These are phyloP conservation scores for Fragaria ananassa DNA, from an alignment of 306 rosid genomes.

Conservation along the genomic window DNA sequence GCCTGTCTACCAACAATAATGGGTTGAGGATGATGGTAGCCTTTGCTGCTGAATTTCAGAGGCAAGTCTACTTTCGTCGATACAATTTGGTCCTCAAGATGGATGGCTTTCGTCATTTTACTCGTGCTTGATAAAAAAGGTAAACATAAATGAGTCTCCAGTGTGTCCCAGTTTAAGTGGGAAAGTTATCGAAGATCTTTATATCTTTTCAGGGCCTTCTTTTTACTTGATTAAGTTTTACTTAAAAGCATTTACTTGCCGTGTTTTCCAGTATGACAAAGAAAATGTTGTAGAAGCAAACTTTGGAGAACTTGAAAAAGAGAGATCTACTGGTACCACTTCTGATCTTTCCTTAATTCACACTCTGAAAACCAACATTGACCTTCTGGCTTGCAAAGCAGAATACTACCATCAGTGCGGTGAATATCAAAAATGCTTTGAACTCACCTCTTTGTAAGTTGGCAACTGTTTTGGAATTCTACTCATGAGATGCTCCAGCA, in stretches of 20 bases:
- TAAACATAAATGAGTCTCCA: constrained; percentile 27
- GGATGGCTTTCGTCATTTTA: constrained; percentile 94
- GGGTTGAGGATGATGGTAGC: background rate
- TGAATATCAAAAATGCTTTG: constrained; percentile 96
- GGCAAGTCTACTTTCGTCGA: constrained; percentile 67
- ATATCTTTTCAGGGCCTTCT: constrained; percentile 2
- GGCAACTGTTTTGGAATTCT: constrained; percentile 26
- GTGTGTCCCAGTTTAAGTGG: constrained; percentile 17
- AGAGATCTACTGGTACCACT: constrained; percentile 58
- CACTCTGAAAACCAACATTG: constrained; percentile 72
- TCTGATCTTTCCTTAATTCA: constrained; percentile 59
- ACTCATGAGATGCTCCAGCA: background rate
- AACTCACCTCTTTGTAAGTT: constrained; percentile 83
- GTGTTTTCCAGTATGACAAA: constrained; percentile 68
- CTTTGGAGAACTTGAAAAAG: constrained; percentile 78
- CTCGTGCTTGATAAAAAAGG: constrained; percentile 91
- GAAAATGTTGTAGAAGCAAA: constrained; percentile 75
- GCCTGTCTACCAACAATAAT: background rate
- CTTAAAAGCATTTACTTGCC: constrained; percentile 5
- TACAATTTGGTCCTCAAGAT: constrained; percentile 86
- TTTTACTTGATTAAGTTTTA: background rate
- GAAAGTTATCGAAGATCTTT: background rate
- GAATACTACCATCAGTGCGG: constrained; percentile 95
- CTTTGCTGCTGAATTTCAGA: constrained; percentile 50
- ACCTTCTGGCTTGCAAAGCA: constrained; percentile 94